A percentile compares a stretch with the other conserved stretches of the same genome.
Conservation (phyloP, 108 stramenopile species). For the Nitzschia palea region DNA sequence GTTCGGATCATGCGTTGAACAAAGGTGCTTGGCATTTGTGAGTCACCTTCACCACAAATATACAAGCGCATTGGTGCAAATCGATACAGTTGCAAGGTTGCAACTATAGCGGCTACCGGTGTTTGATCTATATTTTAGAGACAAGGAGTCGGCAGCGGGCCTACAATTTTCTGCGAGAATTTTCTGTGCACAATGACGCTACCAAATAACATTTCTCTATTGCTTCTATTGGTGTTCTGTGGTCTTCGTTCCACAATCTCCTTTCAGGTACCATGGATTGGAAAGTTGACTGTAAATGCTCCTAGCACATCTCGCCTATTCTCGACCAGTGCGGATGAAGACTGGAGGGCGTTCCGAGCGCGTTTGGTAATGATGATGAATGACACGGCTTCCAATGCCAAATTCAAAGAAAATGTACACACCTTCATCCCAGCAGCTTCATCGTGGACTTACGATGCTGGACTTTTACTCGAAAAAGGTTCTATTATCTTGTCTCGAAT, state of each 20-base stretch:
- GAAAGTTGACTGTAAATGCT: neutral
- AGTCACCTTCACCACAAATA: too few species aligned
- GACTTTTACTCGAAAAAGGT: constrained; percentile 52
- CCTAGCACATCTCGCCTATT: neutral
- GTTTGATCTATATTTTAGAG: too few species aligned
- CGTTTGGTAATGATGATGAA: constrained; percentile 37
- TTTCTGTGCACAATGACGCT: too few species aligned
- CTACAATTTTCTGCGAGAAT: too few species aligned
- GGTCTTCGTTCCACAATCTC: neutral
- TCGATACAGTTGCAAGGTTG: too few species aligned
- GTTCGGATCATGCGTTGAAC: too few species aligned
- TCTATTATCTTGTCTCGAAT: constrained; percentile 51
- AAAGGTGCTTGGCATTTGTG: too few species aligned
- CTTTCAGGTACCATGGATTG: neutral
- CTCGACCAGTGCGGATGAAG: constrained; percentile 29
- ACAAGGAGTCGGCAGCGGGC: too few species aligned
- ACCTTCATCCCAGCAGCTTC: neutral
- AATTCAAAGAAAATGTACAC: neutral
- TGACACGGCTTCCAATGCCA: neutral
- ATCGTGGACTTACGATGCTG: constrained; percentile 62
- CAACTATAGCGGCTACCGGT: too few species aligned
- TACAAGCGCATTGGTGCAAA: too few species aligned
- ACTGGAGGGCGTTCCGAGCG: constrained; percentile 72
- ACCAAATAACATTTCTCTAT: too few species aligned
- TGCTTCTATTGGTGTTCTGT: neutral